These are phyloP conservation scores for Tulasnella sp. DNA, from an alignment of 768 basidiomycete species.

Conservation along the genomic window DNA sequence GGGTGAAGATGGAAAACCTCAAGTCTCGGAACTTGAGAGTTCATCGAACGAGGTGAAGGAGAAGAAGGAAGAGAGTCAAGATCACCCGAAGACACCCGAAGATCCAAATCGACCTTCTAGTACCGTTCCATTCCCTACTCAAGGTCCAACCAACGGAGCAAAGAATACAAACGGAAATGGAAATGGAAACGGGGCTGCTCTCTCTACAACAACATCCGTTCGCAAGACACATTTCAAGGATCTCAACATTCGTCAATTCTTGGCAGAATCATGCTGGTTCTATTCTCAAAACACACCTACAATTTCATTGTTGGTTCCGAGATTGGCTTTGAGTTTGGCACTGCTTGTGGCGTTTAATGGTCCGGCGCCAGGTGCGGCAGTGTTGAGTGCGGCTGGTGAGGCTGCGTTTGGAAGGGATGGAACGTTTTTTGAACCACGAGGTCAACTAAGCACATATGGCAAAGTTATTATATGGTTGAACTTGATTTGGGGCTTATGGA, in stretches of 20 bases:
- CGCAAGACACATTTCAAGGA: too few species aligned
- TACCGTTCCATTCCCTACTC: not conserved
- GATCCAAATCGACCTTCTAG: not conserved
- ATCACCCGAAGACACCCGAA: not conserved
- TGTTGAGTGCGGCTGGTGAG: conserved; percentile 37
- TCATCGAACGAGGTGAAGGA: too few species aligned
- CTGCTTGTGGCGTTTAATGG: conserved; percentile 53
- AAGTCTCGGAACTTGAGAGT: too few species aligned
- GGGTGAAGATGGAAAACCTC: not conserved
- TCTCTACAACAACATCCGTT: not conserved
- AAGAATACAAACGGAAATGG: not conserved
- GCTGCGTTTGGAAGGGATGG: conserved; percentile 44
- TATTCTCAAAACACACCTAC: conserved; percentile 79
- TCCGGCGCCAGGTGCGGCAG: conserved; percentile 34
- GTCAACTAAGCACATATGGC: conserved; percentile 60
- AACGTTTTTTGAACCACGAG: conserved; percentile 61
- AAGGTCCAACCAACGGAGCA: not conserved
- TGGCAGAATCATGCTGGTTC: conserved; percentile 76
- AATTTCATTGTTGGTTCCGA: conserved; percentile 66
- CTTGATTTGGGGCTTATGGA: conserved; percentile 70
- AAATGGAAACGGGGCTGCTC: not conserved
- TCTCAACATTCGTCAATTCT: conserved; percentile 32
- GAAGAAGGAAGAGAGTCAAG: not conserved
- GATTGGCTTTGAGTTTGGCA: conserved; percentile 62
- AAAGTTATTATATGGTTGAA: conserved; percentile 70